phyloP scores from a whole-genome alignment of 2,329 filamentous ascomycete genomes.

The Aspergillus transmontanensis region DNA sequence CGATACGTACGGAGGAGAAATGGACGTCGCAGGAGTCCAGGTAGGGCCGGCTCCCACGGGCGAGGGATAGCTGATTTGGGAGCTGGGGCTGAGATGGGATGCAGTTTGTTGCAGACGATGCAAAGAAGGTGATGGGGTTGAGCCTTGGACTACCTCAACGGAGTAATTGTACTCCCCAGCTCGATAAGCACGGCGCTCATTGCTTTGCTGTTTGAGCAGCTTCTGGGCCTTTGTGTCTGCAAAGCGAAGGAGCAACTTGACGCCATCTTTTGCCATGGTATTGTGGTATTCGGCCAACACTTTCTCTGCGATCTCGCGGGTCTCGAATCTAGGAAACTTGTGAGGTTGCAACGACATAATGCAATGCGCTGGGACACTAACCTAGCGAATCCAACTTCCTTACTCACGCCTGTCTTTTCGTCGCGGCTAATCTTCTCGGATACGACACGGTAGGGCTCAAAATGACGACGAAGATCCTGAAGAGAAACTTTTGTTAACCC shows the following conservation, averaged over 20 bases:
- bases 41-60: slow-evolving; percentile 43
- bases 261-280: slow-evolving; percentile 72
- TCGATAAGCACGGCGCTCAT: slow-evolving; percentile 91
- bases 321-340: slow-evolving; percentile 70
- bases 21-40: slow-evolving; percentile 52
- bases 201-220: slow-evolving; percentile 92
- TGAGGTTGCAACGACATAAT: slow-evolving; percentile 12
- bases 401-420: slow-evolving; percentile 80
- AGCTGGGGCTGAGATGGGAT: slow-evolving; percentile 45
- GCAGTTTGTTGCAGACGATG: slow-evolving; percentile 43
- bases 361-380: slow-evolving; percentile 41
- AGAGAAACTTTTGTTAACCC: slow-evolving; percentile 19
- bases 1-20: slow-evolving; percentile 49
- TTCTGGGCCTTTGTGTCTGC: slow-evolving; percentile 97
- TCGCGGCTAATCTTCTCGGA: slow-evolving; percentile 96
- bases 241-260: slow-evolving; percentile 91
- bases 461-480: slow-evolving; percentile 69
- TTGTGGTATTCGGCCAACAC: slow-evolving; percentile 88
- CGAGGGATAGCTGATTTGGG: slow-evolving; percentile 47
- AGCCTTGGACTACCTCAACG: slow-evolving; percentile 49
- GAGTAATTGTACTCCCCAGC: slow-evolving; percentile 86
- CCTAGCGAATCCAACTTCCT: slow-evolving; percentile 97
- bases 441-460: slow-evolving; percentile 65
- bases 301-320: slow-evolving; percentile 83
- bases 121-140: slow-evolving; percentile 47